Evolutionary conservation across 2,329 filamentous ascomycete genomes (phyloP).

Genomic region (Celoporthe dispersa): DNA sequence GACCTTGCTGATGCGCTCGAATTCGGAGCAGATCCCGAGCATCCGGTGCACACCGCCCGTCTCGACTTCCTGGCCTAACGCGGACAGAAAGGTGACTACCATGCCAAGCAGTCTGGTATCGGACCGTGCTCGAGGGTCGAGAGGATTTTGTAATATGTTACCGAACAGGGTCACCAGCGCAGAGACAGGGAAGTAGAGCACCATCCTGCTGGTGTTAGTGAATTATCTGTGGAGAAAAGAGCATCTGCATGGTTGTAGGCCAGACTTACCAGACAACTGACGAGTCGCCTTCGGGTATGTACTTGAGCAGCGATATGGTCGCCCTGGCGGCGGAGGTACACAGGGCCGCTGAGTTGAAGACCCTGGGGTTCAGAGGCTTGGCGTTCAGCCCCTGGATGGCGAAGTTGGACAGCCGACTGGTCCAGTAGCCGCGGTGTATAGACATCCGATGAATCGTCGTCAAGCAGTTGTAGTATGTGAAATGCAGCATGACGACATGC

Average conservation of each 20-base stretch:
- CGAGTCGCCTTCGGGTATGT: slow-evolving; percentile 93
- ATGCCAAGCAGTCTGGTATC: slow-evolving; percentile 91
- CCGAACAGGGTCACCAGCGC: slow-evolving; percentile 94
- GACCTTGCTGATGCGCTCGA: slow-evolving; percentile 88
- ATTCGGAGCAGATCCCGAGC: slow-evolving; percentile 93
- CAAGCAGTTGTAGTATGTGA: slow-evolving; percentile 96
- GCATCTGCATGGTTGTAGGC: neutral
- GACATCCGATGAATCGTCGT: slow-evolving; percentile 99
- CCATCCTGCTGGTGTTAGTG: slow-evolving; percentile 62
- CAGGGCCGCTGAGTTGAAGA: slow-evolving; percentile 90
- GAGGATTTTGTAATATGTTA: slow-evolving; percentile 93
- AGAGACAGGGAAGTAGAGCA: slow-evolving; percentile 95
- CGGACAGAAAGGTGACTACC: slow-evolving; percentile 89
- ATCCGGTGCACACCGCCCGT: slow-evolving; percentile 92
- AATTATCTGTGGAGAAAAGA: neutral
- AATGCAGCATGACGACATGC: slow-evolving; percentile 92
- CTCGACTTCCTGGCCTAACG: slow-evolving; percentile 85
- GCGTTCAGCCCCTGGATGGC: slow-evolving; percentile 94
- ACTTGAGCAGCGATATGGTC: slow-evolving; percentile 92
- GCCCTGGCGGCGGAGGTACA: slow-evolving; percentile 92
- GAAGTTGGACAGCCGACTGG: slow-evolving; percentile 89
- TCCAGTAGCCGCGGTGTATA: slow-evolving; percentile 98
- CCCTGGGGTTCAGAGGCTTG: slow-evolving; percentile 85
- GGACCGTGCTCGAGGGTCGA: slow-evolving; percentile 83
- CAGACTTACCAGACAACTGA: slow-evolving; percentile 85